Base-by-base conservation (phyloP, 23 red algal species). In the Chondrus crispus region DNA sequence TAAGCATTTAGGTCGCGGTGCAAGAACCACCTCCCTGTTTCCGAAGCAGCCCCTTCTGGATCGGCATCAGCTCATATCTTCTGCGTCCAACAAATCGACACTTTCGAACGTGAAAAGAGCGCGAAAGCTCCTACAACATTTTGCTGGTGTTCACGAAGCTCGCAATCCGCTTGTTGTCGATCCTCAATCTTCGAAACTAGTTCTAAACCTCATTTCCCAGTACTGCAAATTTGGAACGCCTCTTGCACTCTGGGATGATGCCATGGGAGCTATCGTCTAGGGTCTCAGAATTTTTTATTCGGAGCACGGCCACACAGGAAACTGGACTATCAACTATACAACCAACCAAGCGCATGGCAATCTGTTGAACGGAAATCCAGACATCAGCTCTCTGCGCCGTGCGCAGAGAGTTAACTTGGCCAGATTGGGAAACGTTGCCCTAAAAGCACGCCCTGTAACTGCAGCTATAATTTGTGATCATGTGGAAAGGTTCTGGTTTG, bases 401-500 rank as follows among this genome's bases (percentile, higher is more conserved):
- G 80, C 80, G 8, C 58, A 68, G 7, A 8, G 54, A 43, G 80
- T 84, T 3, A 60, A 84, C 2, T 13, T 84, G 20, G 50, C 80
- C 0, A 29, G 80, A 4, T 84, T 43, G 68, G 83, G 83, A 87
- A 33, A 22, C 12, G 43, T 50, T 4, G 71, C 1, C 0, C n/a
- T 46, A 24, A 47, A 32, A 87, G 62, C 62, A 72, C 68, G 58
- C 20, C 62, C 83, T 12, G 5, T 87, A n/a, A 72, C 45, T 13
- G 83, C 14, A 3, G 39, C 53, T 46, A 24, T 71, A n/a, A 32
- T 87, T 1, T 87, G 83, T 72, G 57, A 68, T 24, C 62, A 87
- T 35, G 83, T 62, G 3, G 83, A 87, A 33, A 72, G 29, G 16
- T 72, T 70, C 44, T 87, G 62, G 83, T 87, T 51, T 49, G 58